phyloP scores from a whole-genome alignment of 768 basidiomycete genomes.

The Heimioporus sp. region DNA sequence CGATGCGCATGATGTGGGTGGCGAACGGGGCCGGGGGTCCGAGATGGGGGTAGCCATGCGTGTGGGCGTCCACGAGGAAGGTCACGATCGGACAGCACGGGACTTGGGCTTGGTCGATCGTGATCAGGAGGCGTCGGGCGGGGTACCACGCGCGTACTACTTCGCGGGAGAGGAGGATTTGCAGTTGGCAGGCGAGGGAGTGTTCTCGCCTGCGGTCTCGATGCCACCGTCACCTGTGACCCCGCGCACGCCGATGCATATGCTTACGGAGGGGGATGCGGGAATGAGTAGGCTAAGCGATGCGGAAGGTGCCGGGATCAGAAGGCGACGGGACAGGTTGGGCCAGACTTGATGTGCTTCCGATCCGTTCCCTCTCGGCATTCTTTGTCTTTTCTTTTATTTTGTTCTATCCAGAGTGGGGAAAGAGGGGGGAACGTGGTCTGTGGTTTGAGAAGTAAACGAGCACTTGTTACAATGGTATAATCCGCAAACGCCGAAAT shows the following conservation, averaged over 20 bases:
- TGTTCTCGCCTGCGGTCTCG: constrained; percentile 71
- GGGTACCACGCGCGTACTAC: constrained; percentile 44
- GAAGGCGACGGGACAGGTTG: constrained; percentile 15
- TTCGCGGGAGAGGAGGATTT: constrained; percentile 50
- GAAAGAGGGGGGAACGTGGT: constrained; percentile 3
- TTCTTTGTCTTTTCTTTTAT: neutral
- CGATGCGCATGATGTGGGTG: neutral
- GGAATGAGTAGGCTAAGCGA: constrained; percentile 4
- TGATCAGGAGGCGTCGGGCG: too few relatives aligned
- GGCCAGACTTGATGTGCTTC: constrained; percentile 6
- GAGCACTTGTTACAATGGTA: constrained; percentile 17
- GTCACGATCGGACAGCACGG: too few relatives aligned
- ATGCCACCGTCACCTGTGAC: constrained; percentile 63
- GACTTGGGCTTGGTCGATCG: too few relatives aligned
- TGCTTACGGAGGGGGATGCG: constrained; percentile 7
- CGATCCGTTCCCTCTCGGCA: too few relatives aligned
- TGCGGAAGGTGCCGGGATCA: constrained; percentile 15
- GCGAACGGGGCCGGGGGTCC: neutral
- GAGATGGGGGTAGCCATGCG: neutral
- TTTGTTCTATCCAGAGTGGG: neutral
- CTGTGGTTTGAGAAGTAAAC: too few relatives aligned
- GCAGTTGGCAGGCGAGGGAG: constrained; percentile 64
- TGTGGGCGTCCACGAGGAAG: too few relatives aligned
- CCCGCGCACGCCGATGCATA: constrained; percentile 34
- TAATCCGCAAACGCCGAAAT: constrained; percentile 9